Percentiles rank a stretch among this genome's conserved stretches.
Conservation (phyloP, 306 rosid genomes). For the Vigna hirtella region DNA sequence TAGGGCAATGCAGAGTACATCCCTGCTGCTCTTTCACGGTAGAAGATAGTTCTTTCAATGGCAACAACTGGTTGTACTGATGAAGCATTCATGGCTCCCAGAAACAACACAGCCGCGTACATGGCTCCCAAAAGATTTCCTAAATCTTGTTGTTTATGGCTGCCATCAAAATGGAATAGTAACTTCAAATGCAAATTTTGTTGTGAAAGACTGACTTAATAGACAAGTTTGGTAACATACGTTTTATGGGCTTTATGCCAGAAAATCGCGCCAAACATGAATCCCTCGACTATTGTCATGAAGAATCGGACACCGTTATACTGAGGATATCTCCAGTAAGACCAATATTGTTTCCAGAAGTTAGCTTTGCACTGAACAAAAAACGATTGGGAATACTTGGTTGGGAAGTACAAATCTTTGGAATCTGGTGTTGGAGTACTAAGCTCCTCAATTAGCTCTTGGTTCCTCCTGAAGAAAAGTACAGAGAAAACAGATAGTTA, state of each 20-base stretch:
- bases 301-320: conserved; percentile 64
- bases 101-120: conserved; percentile 55
- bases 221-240: conserved; percentile 49
- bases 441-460: conserved; percentile 53
- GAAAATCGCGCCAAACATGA: conserved; percentile 64
- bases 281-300: conserved; percentile 55
- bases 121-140: conserved; percentile 73
- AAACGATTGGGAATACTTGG: conserved; percentile 67
- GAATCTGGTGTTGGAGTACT: conserved; percentile 63
- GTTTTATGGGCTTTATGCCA: conserved; percentile 56
- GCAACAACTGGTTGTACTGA: conserved; percentile 69
- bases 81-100: conserved; percentile 36
- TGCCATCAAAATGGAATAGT: conserved; percentile 28
- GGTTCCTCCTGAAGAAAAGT: conserved; percentile 56
- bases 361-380: conserved; percentile 65
- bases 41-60: conserved; percentile 72
- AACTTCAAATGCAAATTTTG: conserved; percentile 30
- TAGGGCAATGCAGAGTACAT: conserved; percentile 58
- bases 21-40: conserved; percentile 69
- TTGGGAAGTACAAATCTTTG: conserved; percentile 65
- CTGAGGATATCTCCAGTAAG: conserved; percentile 74
- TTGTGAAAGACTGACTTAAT: not conserved
- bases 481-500: conserved; percentile 14
- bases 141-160: conserved; percentile 50
- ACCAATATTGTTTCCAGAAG: conserved; percentile 59